Base-by-base conservation (phyloP, 345 rosid genomes). In the Abelmoschus esculentus region DNA sequence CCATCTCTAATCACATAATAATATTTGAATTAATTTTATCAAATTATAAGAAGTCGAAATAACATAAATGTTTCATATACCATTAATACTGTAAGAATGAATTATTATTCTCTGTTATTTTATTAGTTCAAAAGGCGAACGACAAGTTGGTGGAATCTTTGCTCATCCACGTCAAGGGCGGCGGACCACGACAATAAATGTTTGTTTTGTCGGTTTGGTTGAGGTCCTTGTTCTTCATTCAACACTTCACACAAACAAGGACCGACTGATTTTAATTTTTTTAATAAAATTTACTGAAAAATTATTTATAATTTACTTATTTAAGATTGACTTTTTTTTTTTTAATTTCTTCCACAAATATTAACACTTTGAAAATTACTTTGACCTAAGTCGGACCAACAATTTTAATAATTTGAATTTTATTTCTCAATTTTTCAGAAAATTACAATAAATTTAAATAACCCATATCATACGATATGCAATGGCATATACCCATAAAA, bases 201-300 rank as follows among this genome's bases (percentile, higher is more conserved):
- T 56, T 70, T 58, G 56, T 69, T 66, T 77, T 86, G 90, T 54
- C 87, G 86, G 90, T 84, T 82, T 80, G 83, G 78, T 77, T 57
- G 62, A 42, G 73, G 74, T 70, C 46, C 60, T 67, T 57, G 52
- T 40, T 55, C 4, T 26, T 36, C 40, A 70, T 80, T 75, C 72
- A 62, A 56, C 32, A 56, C 75, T 79, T 74, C 79, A 11, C 4
- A 4, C 6, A 11, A 40, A 8, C 36, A 32, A 32, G 19, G 28
- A 22, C 2, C 22, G 14, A 11, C 31, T 56, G n/a, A 8, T 17
- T 52, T n/a, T 5, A 52, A 5, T 52, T 17, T 52, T 52, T 6
- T 4, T 0, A 11, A 0, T 22, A 2, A 47, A 6, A 49, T 14
- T 46, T 36, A 36, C 40, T 36, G 40, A 46, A 53, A 7, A 6